Evolutionary conservation across 1,139 yeast species (phyloP), one percentile per base, ranked within the genome.

Genomic region (Blastobotrys aristatus): DNA sequence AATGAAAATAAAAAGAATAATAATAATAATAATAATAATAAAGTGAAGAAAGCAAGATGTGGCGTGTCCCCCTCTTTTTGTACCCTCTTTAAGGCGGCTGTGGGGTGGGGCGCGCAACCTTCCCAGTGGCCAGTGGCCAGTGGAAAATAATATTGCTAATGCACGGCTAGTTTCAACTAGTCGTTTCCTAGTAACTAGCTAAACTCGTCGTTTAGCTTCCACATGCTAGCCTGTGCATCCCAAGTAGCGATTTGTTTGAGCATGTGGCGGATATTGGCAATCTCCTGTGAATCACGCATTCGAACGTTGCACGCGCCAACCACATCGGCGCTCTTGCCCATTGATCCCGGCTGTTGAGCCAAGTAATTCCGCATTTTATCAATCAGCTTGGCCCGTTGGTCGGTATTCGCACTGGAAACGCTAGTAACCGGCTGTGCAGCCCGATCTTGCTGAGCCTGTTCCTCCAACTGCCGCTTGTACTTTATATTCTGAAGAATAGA

Each of bases 171-270:
- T n/a, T n/a, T n/a, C n/a, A n/a, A n/a, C n/a, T n/a, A n/a, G n/a
- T n/a, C n/a, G n/a, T n/a, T n/a, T n/a, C n/a, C n/a, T n/a, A n/a
- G n/a, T n/a, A n/a, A n/a, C n/a, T n/a, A n/a, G n/a, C n/a, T 20
- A 37, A 74, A 82, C 48, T 82, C 90, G 1, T 72, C 72, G 53
- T 81, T 80, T 37, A 87, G 65, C 1, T 60, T 60, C 96, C 97
- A 89, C 0, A 80, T 82, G 46, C 76, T 75, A 37, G 64, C 64
- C 1, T 52, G 60, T 8, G 69, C 64, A 53, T 82, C 78, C 92
- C 96, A 90, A 0, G 61, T 66, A 4, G 95, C 87, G 16, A 87
- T 76, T 46, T 79, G 77, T 49, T 79, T 74, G 46, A 90, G 63
- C 75, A 89, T 74, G 1, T 86, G 80, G 43, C 96, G 69, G 18